Conservation (phyloP, 1,284 basidiomycete species). For the Pseudozyma flocculosa region DNA sequence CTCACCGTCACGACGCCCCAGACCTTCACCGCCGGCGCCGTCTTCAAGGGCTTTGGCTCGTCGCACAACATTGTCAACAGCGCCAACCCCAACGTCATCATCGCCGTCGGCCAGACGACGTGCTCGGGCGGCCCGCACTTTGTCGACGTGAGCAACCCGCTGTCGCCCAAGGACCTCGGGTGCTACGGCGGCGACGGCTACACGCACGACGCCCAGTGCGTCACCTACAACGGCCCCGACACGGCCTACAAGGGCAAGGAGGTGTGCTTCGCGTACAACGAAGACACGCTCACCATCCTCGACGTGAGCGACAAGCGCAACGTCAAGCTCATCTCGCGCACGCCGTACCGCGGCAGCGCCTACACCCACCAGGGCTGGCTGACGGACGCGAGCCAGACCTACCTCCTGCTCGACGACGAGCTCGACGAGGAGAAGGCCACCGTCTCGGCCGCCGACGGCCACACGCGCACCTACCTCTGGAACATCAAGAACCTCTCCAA, state of each 20-base stretch:
- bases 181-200: constrained; percentile 4
- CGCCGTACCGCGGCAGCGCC: background rate
- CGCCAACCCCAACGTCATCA: constrained; percentile 1
- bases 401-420: constrained; percentile 4
- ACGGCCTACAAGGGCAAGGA: constrained; percentile 1
- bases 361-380: constrained; percentile 7
- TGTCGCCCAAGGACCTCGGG: constrained; percentile 1
- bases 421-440: constrained; percentile 2
- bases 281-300: constrained; percentile 4
- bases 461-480: constrained; percentile 3
- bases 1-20: background rate
- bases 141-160: constrained; percentile 2
- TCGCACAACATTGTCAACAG: constrained; percentile 3
- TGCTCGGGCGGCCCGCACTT: constrained; percentile 2
- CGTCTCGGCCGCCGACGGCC: constrained; percentile 1
- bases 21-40: background rate
- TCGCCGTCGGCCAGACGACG: constrained; percentile 1
- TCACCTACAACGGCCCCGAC: constrained; percentile 4
- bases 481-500: constrained; percentile 1
- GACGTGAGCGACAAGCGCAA: background rate
- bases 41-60: background rate
- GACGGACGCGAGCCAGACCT: background rate
- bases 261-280: constrained; percentile 3
- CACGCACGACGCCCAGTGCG: constrained; percentile 3
- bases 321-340: background rate